phyloP scores from a whole-genome alignment of 257 asterid species.

The Penstemon eatonii region DNA sequence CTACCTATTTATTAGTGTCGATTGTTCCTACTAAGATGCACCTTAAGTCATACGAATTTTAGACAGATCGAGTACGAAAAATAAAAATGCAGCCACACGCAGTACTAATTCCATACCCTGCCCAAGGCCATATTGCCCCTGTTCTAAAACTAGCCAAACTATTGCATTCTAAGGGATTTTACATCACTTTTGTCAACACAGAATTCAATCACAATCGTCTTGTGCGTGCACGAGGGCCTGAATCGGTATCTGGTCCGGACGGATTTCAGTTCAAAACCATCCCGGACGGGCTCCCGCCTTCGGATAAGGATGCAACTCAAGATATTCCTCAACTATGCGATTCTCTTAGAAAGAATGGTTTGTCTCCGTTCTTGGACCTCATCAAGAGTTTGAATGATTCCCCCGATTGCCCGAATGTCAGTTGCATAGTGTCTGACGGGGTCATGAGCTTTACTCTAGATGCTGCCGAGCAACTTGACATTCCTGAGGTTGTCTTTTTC shows the following conservation, averaged over 20 bases:
- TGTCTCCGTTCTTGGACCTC: slow-evolving; percentile 50
- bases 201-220: slow-evolving; percentile 67
- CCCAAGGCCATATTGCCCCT: slow-evolving; percentile 74
- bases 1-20: slow-evolving; percentile 13
- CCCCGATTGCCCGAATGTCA: slow-evolving; percentile 45
- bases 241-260: slow-evolving; percentile 45
- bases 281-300: slow-evolving; percentile 67
- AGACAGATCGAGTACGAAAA: neutral
- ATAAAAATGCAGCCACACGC: slow-evolving; percentile 56
- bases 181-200: slow-evolving; percentile 70
- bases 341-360: slow-evolving; percentile 35
- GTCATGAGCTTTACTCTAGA: slow-evolving; percentile 65
- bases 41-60: neutral
- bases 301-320: slow-evolving; percentile 61
- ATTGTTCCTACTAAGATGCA: neutral
- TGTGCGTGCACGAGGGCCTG: slow-evolving; percentile 51
- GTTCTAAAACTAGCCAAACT: slow-evolving; percentile 57
- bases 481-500: slow-evolving; percentile 65
- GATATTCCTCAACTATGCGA: slow-evolving; percentile 57
- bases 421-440: slow-evolving; percentile 67
- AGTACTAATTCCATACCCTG: slow-evolving; percentile 61
- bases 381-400: slow-evolving; percentile 43
- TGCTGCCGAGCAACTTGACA: slow-evolving; percentile 53
- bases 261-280: slow-evolving; percentile 54
- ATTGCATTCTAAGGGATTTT: slow-evolving; percentile 54